A percentile compares a stretch with the other conserved stretches of the same genome.
These are phyloP conservation scores for Suillus spraguei DNA, from an alignment of 768 basidiomycete species.

Conservation along the genomic window DNA sequence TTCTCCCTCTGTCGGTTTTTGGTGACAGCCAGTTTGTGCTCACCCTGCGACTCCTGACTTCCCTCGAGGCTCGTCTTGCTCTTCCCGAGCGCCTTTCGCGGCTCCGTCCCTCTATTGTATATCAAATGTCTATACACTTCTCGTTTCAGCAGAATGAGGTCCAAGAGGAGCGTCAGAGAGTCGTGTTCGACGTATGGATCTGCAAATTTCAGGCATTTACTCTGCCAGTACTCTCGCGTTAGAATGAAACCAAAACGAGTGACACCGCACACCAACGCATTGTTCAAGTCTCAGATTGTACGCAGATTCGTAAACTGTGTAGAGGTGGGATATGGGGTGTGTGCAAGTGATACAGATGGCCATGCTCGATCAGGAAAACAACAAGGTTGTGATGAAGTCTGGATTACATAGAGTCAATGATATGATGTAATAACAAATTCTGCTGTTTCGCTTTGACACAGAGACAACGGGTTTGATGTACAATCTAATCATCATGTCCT, in stretches of 20 bases:
- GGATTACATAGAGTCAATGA: too few species aligned
- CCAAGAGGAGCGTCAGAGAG: slow-evolving; percentile 67
- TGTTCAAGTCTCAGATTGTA: slow-evolving; percentile 82
- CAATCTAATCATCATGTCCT: background rate
- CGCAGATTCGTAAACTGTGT: slow-evolving; percentile 80
- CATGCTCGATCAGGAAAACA: slow-evolving; percentile 42
- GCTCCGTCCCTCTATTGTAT: slow-evolving; percentile 75
- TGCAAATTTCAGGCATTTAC: slow-evolving; percentile 64
- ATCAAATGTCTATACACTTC: slow-evolving; percentile 82
- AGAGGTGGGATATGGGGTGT: slow-evolving; percentile 62
- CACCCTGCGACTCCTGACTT: background rate
- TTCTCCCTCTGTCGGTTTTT: slow-evolving; percentile 25
- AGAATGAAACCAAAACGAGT: slow-evolving; percentile 13
- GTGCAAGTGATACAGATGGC: slow-evolving; percentile 84
- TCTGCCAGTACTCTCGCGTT: slow-evolving; percentile 36
- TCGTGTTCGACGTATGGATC: slow-evolving; percentile 92
- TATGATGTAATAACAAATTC: too few species aligned
- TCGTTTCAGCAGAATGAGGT: slow-evolving; percentile 80
- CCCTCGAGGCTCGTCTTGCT: background rate
- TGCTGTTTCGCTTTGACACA: slow-evolving; percentile 1
- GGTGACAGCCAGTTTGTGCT: background rate
- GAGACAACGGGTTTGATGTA: slow-evolving; percentile 1
- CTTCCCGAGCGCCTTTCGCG: slow-evolving; percentile 45
- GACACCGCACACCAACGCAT: slow-evolving; percentile 57
- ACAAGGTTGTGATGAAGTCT: background rate